phyloP scores from a whole-genome alignment of 257 asterid genomes.

The Solanum bukasovii region DNA sequence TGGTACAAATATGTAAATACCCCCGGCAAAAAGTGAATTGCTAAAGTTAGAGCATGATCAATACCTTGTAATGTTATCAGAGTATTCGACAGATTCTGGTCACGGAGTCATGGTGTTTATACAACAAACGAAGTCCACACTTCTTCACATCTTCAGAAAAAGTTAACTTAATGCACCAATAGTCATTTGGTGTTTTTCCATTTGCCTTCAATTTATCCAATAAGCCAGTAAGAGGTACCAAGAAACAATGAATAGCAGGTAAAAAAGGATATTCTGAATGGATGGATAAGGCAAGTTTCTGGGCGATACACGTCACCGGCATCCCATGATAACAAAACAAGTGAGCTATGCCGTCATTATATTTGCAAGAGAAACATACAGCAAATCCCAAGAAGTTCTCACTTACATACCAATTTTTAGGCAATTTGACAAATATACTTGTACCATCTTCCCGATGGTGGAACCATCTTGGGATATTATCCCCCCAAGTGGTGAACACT shows the following conservation, averaged over 20 bases:
- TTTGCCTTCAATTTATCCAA: not conserved
- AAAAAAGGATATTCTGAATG: not conserved
- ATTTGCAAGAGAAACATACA: not conserved
- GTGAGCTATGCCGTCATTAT: not conserved
- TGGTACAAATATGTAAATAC: too few relatives aligned
- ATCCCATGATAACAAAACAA: not conserved
- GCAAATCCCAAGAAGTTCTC: not conserved
- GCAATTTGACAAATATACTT: not conserved
- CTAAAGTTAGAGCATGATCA: too few relatives aligned
- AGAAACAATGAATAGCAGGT: not conserved
- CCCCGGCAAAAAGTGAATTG: too few relatives aligned
- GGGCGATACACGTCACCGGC: not conserved
- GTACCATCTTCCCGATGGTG: not conserved
- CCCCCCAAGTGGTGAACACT: too few relatives aligned
- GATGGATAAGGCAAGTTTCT: not conserved
- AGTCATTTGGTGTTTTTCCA: not conserved
- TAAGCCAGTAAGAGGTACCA: not conserved
- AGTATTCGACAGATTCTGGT: not conserved
- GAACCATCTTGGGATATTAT: too few relatives aligned
- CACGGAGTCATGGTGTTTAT: not conserved
- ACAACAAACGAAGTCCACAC: not conserved
- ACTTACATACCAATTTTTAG: not conserved
- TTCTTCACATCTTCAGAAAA: not conserved
- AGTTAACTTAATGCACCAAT: not conserved
- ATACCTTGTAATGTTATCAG: too few relatives aligned